Evolutionary conservation across 2,329 filamentous ascomycete genomes (phyloP).

Genomic region (Aspergillus tanneri): DNA sequence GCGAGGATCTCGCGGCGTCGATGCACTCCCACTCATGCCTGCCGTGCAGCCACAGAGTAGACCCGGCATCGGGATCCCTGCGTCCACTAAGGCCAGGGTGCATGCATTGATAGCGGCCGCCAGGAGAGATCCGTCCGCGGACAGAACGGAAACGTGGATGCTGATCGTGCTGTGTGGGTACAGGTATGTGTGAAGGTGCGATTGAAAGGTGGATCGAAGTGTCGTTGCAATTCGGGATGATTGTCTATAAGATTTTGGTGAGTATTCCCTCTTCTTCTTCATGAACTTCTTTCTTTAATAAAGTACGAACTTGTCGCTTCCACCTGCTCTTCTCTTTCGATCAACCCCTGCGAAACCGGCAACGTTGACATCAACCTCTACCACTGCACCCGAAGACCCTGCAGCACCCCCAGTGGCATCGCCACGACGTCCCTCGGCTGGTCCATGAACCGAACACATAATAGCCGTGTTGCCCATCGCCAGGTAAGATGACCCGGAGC

Average conservation of each 20-base stretch:
- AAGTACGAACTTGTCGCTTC: conserved; percentile 70
- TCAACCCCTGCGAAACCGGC: conserved; percentile 88
- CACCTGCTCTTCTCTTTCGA: conserved; percentile 67
- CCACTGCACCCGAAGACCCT: conserved; percentile 58
- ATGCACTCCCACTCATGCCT: conserved; percentile 59
- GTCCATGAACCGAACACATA: conserved; percentile 86
- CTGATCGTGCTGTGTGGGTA: conserved; percentile 86
- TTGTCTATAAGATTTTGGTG: conserved; percentile 54
- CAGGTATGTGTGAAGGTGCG: conserved; percentile 77
- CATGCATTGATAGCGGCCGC: conserved; percentile 88
- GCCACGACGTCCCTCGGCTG: conserved; percentile 64
- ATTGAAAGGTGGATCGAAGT: conserved; percentile 72
- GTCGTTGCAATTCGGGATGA: conserved; percentile 63
- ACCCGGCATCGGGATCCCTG: conserved; percentile 91
- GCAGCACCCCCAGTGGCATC: conserved; percentile 48
- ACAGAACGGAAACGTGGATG: conserved; percentile 81
- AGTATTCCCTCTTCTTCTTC: not conserved
- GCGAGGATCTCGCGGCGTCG: conserved; percentile 40
- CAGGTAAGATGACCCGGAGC: conserved; percentile 89
- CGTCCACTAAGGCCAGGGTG: conserved; percentile 88
- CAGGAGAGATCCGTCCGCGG: conserved; percentile 84
- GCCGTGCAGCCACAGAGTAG: conserved; percentile 87
- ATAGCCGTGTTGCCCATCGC: conserved; percentile 98
- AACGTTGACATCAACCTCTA: conserved; percentile 78
- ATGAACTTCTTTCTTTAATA: not conserved